phyloP scores from a whole-genome alignment of 306 rosid species.

The Luffa acutangula region DNA sequence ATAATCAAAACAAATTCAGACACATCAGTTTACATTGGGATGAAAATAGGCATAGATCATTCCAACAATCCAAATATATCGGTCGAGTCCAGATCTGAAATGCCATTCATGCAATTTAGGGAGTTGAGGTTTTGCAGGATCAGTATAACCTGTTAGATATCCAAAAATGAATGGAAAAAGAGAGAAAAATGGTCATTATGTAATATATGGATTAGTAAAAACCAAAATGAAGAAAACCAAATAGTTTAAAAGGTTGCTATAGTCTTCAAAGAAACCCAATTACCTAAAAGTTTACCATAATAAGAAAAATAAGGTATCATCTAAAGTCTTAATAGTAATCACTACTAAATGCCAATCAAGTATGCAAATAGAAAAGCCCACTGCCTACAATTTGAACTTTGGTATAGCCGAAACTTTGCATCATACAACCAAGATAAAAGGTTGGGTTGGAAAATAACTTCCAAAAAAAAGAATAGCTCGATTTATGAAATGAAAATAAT shows the following conservation, averaged over 20 bases:
- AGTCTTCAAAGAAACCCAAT: neutral
- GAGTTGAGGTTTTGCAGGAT: constrained; percentile 94
- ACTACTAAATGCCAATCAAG: neutral
- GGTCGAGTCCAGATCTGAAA: constrained; percentile 99
- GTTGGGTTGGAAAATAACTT: neutral
- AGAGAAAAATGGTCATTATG: neutral
- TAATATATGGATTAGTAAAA: neutral
- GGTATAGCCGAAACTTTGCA: neutral
- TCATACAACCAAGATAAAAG: neutral
- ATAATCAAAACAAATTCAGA: neutral
- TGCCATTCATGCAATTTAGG: constrained; percentile 94
- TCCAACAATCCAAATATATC: constrained; percentile 95
- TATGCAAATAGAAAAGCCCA: neutral
- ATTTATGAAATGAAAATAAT: neutral
- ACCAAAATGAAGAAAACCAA: neutral
- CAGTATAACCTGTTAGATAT: constrained; percentile 68
- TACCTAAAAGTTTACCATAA: neutral
- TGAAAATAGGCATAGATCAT: constrained; percentile 97
- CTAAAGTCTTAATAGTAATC: neutral
- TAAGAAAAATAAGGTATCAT: neutral
- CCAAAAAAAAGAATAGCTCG: neutral
- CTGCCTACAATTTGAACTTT: neutral
- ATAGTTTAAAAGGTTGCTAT: neutral
- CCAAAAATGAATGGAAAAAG: neutral
- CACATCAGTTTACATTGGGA: constrained; percentile 56